These are phyloP conservation scores for Claviceps humidiphila DNA, from an alignment of 2,329 filamentous ascomycete genomes.

Conservation along the genomic window DNA sequence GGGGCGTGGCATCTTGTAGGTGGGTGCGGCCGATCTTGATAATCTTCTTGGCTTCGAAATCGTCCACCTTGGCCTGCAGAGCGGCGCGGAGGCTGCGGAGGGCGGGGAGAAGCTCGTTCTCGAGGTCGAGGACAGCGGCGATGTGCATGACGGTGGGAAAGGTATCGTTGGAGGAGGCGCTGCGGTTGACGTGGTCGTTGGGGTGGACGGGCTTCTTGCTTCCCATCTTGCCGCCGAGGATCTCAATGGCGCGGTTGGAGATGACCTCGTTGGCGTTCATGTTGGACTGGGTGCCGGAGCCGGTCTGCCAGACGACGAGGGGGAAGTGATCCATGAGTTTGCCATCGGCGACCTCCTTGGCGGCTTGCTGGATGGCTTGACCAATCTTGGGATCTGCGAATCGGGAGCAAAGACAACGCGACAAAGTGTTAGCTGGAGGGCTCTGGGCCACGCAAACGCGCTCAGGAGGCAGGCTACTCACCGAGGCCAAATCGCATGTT, in stretches of 20 bases:
- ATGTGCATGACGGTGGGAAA: constrained; percentile 99
- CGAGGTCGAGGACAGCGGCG: constrained; percentile 85
- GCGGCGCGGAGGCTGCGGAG: constrained; percentile 71
- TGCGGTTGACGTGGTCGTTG: constrained; percentile 99
- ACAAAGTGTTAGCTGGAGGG: no score
- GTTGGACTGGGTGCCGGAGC: constrained; percentile 96
- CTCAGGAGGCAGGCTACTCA: constrained; percentile 14
- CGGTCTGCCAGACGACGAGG: constrained; percentile 97
- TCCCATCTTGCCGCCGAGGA: constrained; percentile 85
- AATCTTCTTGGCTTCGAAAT: constrained; percentile 73
- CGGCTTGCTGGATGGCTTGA: constrained; percentile 87
- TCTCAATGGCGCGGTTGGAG: constrained; percentile 97
- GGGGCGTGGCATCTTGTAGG: constrained; percentile 89
- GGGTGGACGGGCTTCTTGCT: constrained; percentile 98
- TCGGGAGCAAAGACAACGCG: no score
- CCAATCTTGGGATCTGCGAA: constrained; percentile 54
- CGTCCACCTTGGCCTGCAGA: constrained; percentile 76
- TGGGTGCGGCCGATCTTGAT: constrained; percentile 99
- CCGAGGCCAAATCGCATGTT: constrained; percentile 91
- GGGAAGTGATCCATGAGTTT: constrained; percentile 97
- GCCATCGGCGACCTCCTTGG: constrained; percentile 80
- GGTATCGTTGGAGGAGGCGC: constrained; percentile 95
- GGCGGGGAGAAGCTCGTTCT: constrained; percentile 71
- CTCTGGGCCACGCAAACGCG: no score
- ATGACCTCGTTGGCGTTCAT: constrained; percentile 99